Evolutionary conservation across 148 eudicot species (phyloP).

Genomic region (Beta vulgaris): DNA sequence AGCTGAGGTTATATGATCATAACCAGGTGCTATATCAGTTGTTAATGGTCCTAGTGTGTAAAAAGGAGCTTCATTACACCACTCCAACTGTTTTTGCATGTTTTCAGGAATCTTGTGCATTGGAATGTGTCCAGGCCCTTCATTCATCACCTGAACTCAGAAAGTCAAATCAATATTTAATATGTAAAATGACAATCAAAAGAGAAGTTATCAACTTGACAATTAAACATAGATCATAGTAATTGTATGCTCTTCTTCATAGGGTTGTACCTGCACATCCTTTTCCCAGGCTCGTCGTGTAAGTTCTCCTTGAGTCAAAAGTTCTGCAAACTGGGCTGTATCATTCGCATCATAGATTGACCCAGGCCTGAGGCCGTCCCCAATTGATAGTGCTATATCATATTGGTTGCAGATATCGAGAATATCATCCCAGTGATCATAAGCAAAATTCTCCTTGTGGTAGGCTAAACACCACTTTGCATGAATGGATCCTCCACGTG

Average conservation of each 20-base stretch:
- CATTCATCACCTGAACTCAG: constrained; percentile 84
- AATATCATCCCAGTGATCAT: constrained; percentile 99
- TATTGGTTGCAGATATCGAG: constrained; percentile 94
- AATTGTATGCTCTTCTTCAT: not conserved
- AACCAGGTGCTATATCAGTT: constrained; percentile 96
- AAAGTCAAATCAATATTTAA: constrained; percentile 10
- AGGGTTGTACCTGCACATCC: constrained; percentile 79
- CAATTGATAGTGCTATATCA: constrained; percentile 86
- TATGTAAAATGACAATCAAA: not conserved
- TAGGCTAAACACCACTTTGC: constrained; percentile 98
- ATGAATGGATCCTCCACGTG: constrained; percentile 98
- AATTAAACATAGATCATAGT: not conserved
- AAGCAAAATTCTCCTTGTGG: constrained; percentile 96
- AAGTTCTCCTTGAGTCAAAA: constrained; percentile 94
- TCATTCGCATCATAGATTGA: constrained; percentile 98
- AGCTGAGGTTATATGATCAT: constrained; percentile 97
- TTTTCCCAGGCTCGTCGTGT: constrained; percentile 96
- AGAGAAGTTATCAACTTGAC: not conserved
- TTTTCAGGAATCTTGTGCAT: constrained; percentile 97
- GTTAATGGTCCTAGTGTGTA: constrained; percentile 97
- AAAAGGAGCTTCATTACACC: constrained; percentile 99
- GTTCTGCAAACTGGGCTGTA: constrained; percentile 96
- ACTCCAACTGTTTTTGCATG: constrained; percentile 96
- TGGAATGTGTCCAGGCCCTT: constrained; percentile 98
- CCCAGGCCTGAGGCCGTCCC: constrained; percentile 97